Percentiles rank a stretch among this genome's conserved stretches.
Evolutionary conservation across 805 yeast genomes (phyloP).

Genomic region (Ogataea methanolica): DNA sequence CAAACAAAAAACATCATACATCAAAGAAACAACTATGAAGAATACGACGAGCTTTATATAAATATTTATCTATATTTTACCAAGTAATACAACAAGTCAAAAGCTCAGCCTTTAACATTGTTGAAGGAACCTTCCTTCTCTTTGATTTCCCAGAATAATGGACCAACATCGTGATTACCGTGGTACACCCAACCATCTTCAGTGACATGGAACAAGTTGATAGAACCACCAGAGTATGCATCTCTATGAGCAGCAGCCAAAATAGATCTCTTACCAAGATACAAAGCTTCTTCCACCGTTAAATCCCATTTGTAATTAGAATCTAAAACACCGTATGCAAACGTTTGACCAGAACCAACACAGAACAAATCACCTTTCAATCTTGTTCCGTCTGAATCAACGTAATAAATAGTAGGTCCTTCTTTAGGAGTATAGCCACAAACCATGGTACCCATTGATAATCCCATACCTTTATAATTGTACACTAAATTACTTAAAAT

Average conservation of each 20-base stretch:
- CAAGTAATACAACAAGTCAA: neutral
- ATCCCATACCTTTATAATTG: conserved; percentile 95
- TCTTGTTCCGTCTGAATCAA: conserved; percentile 96
- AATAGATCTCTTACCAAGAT: conserved; percentile 91
- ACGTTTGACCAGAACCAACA: conserved; percentile 99
- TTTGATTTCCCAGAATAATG: conserved; percentile 87
- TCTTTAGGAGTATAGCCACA: conserved; percentile 95
- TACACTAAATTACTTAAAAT: conserved; percentile 87
- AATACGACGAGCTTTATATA: neutral
- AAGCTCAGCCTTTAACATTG: conserved; percentile 54
- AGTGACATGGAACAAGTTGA: conserved; percentile 87
- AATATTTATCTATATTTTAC: neutral
- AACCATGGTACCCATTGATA: conserved; percentile 98
- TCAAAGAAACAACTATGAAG: neutral
- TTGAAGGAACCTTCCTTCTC: conserved; percentile 85
- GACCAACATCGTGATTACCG: conserved; percentile 91
- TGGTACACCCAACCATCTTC: conserved; percentile 94
- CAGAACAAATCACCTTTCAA: conserved; percentile 91
- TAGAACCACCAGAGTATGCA: conserved; percentile 96
- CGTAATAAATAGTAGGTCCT: conserved; percentile 93
- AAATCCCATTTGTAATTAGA: conserved; percentile 90
- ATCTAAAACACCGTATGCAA: conserved; percentile 97
- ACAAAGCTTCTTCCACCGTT: conserved; percentile 87
- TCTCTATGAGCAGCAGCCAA: conserved; percentile 98
- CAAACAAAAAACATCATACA: neutral